phyloP scores from a whole-genome alignment of 306 rosid genomes.

The Cicer pinnatifidum region DNA sequence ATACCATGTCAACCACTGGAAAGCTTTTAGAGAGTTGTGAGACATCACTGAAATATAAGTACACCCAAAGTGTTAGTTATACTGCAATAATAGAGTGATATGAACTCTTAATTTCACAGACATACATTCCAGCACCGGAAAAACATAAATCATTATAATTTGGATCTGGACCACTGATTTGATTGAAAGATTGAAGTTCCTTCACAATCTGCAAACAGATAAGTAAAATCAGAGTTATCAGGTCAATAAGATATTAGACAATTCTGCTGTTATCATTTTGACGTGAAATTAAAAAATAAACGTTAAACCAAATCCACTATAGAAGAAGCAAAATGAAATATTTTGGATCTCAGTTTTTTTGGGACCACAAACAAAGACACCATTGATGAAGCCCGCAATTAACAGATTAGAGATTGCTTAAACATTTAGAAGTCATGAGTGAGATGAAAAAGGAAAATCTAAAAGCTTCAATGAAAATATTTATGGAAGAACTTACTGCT shows the following conservation, averaged over 20 bases:
- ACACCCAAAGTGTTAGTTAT: conserved; percentile 42
- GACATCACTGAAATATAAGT: conserved; percentile 60
- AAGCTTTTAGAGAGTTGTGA: conserved; percentile 67
- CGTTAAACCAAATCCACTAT: background rate
- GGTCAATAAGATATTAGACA: background rate
- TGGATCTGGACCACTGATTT: conserved; percentile 89
- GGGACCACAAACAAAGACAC: conserved; percentile 17
- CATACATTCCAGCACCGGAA: conserved; percentile 87
- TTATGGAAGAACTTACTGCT: conserved; percentile 70
- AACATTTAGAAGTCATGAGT: conserved; percentile 35
- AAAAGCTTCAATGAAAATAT: conserved; percentile 20
- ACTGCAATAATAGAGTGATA: conserved; percentile 21
- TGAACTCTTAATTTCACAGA: conserved; percentile 35
- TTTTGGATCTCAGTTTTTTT: conserved; percentile 26
- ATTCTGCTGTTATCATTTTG: conserved; percentile 11
- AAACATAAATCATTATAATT: conserved; percentile 82
- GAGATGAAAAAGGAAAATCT: conserved; percentile 28
- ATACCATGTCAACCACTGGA: conserved; percentile 91
- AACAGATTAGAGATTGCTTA: background rate
- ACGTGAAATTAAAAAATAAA: conserved; percentile 11
- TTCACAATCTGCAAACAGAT: conserved; percentile 63
- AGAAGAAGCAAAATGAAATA: conserved; percentile 37
- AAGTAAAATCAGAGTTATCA: conserved; percentile 37
- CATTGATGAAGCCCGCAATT: background rate
- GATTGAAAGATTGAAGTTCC: conserved; percentile 68